A percentile compares a stretch with the other conserved stretches of the same genome.
Conservation (phyloP, 305 asterid species). For the Coffea humblotiana region DNA sequence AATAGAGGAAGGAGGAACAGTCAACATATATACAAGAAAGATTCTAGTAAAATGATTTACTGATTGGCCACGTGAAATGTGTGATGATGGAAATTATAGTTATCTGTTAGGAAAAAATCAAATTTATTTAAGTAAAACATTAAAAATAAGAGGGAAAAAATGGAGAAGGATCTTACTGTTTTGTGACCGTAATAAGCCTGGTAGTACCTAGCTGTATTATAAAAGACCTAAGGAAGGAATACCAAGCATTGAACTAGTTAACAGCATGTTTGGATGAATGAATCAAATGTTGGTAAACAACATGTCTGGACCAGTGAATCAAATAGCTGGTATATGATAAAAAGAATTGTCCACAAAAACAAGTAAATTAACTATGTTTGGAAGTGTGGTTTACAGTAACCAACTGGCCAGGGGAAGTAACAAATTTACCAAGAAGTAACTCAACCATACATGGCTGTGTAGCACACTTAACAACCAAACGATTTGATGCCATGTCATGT, state of each 20-base stretch:
- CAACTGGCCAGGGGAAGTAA: neutral
- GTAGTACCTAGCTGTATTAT: conserved; percentile 91
- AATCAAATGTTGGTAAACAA: neutral
- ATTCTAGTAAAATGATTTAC: neutral
- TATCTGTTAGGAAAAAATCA: neutral
- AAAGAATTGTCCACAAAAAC: neutral
- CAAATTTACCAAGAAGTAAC: neutral
- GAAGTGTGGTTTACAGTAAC: neutral
- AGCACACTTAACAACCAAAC: neutral
- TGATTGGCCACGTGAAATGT: neutral
- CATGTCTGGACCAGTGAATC: neutral
- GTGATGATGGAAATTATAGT: neutral
- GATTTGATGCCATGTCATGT: neutral
- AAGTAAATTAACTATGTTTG: neutral
- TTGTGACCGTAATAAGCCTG: conserved; percentile 95
- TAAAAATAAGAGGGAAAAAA: conserved; percentile 12
- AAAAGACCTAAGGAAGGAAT: conserved; percentile 60
- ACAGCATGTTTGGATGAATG: neutral
- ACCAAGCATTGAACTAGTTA: neutral
- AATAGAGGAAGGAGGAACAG: conserved; percentile 22
- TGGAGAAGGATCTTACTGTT: conserved; percentile 57
- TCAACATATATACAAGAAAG: conserved; percentile 7
- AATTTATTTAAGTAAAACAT: conserved; percentile 9
- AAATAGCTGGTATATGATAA: neutral
- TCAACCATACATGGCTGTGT: neutral